These are phyloP conservation scores for Fulvia fulva DNA, from an alignment of 2,329 filamentous ascomycete genomes.

Conservation along the genomic window DNA sequence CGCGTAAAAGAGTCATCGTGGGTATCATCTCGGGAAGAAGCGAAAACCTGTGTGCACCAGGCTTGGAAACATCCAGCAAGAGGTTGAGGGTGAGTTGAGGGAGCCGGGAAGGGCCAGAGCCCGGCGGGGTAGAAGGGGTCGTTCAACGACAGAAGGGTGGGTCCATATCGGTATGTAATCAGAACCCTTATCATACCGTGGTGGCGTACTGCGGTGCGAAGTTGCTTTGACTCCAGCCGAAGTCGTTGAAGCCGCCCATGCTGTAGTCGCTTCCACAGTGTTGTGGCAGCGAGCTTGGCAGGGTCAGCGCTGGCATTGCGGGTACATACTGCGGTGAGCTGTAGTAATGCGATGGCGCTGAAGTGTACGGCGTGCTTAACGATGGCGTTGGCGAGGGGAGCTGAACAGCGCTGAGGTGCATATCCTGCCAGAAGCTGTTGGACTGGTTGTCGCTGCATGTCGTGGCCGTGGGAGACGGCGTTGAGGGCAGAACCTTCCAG, in stretches of 20 bases:
- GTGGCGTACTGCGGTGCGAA: conserved; percentile 67
- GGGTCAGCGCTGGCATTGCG: conserved; percentile 69
- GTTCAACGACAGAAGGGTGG: conserved; percentile 27
- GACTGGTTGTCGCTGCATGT: conserved; percentile 68
- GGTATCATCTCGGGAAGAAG: conserved; percentile 30
- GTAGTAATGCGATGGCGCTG: conserved; percentile 60
- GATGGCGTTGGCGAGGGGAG: conserved; percentile 75
- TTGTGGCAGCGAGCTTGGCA: conserved; percentile 83
- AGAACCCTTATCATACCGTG: conserved; percentile 73
- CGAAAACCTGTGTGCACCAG: conserved; percentile 40
- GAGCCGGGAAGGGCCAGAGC: conserved; percentile 43
- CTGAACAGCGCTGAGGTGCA: conserved; percentile 67
- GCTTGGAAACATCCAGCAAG: conserved; percentile 17
- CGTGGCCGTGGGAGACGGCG: conserved; percentile 66
- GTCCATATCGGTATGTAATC: conserved; percentile 36
- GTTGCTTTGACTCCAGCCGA: conserved; percentile 84
- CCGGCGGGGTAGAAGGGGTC: conserved; percentile 19
- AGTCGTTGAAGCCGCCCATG: conserved; percentile 65
- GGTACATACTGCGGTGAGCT: conserved; percentile 71
- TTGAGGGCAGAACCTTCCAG: conserved; percentile 89
- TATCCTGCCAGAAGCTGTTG: conserved; percentile 72
- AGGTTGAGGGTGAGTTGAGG: no score
- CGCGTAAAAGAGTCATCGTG: conserved; percentile 37
- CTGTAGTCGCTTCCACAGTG: conserved; percentile 68
- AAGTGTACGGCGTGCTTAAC: conserved; percentile 72